These are phyloP conservation scores for Catenaria anguillulae DNA, from an alignment of 371 early-diverging fungal species.

Conservation along the genomic window DNA sequence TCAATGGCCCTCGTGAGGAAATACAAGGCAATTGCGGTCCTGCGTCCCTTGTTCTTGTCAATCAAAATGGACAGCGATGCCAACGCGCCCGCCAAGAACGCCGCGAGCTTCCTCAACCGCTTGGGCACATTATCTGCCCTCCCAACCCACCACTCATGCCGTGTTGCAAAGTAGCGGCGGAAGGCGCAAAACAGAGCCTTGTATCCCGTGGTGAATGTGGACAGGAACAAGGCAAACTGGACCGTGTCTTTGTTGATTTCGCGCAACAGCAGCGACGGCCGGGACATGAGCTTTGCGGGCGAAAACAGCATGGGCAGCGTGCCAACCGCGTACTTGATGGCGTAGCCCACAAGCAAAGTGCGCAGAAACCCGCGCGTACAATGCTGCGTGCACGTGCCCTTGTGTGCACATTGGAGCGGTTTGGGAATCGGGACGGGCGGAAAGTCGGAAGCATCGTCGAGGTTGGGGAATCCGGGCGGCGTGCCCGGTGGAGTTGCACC, in stretches of 20 bases:
- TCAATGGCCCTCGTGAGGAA: constrained; percentile 46
- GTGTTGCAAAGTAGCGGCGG: not conserved
- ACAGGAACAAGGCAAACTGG: constrained; percentile 64
- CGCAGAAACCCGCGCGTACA: constrained; percentile 54
- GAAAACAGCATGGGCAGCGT: constrained; percentile 47
- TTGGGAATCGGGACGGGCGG: constrained; percentile 8
- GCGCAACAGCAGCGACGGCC: constrained; percentile 36
- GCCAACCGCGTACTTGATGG: constrained; percentile 58
- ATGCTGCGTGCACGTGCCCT: constrained; percentile 58
- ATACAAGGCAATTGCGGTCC: constrained; percentile 63
- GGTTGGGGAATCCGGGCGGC: no score
- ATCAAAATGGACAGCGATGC: constrained; percentile 53
- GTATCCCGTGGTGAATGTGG: constrained; percentile 59
- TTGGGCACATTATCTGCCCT: not conserved
- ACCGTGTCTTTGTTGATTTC: constrained; percentile 54
- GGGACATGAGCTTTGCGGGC: constrained; percentile 41
- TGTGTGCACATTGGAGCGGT: constrained; percentile 45
- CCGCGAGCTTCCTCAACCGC: constrained; percentile 6
- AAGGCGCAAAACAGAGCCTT: constrained; percentile 52
- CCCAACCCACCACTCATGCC: not conserved
- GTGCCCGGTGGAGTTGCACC: no score
- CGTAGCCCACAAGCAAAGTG: constrained; percentile 52
- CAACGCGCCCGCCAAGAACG: constrained; percentile 61
- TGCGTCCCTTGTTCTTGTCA: constrained; percentile 49
- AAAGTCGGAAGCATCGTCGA: no score